These are phyloP conservation scores for Saksenaea vasiformis DNA, from an alignment of 371 early-diverging fungal species.

Conservation along the genomic window DNA sequence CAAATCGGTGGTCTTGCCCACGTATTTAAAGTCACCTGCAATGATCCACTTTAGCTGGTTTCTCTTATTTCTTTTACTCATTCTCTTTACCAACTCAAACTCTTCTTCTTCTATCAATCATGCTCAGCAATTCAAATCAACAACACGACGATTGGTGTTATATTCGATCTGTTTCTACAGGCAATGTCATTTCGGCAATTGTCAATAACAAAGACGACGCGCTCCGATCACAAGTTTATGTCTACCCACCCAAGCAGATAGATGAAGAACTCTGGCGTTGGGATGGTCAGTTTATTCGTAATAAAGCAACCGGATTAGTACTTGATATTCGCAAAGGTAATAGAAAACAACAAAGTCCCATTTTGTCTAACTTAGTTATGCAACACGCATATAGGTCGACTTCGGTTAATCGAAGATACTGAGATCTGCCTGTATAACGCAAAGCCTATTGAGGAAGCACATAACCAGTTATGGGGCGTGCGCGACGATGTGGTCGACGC, in stretches of 20 bases:
- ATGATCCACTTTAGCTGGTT: background rate
- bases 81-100: background rate
- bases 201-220: background rate
- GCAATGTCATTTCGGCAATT: conserved; percentile 7
- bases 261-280: conserved; percentile 13
- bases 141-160: conserved; percentile 7
- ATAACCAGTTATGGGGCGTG: conserved; percentile 46
- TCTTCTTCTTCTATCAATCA: conserved; percentile 5
- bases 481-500: conserved; percentile 26
- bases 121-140: background rate
- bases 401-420: conserved; percentile 52
- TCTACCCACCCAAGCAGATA: conserved; percentile 4
- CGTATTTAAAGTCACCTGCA: conserved; percentile 2
- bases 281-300: conserved; percentile 9
- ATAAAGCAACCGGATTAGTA: conserved; percentile 9
- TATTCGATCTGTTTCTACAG: conserved; percentile 9
- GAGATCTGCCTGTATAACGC: conserved; percentile 45
- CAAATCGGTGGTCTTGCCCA: background rate
- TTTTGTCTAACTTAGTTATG: background rate
- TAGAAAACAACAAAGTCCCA: background rate
- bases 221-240: conserved; percentile 12
- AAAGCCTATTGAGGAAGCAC: conserved; percentile 38
- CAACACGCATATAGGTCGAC: conserved; percentile 37
- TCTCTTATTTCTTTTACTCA: background rate
- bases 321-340: conserved; percentile 16